Conservation (phyloP, 1,284 basidiomycete species). For the Tilletia indica region DNA sequence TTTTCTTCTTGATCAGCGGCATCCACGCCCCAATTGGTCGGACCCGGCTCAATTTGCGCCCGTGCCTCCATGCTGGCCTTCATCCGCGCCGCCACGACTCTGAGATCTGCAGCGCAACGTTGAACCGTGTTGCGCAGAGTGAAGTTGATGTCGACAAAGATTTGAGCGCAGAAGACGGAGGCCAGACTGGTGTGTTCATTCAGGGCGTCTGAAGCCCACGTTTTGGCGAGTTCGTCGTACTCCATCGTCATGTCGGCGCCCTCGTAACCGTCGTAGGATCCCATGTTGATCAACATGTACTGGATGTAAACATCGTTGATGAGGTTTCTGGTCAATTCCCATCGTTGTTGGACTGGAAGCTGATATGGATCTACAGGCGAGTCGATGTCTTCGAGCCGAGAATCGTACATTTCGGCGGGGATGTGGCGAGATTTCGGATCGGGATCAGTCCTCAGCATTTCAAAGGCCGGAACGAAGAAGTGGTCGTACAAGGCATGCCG, state of each 20-base stretch:
- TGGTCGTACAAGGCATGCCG: not conserved
- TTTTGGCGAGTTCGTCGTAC: no score
- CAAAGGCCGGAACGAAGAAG: not conserved
- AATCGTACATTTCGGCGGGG: not conserved
- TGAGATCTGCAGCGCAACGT: not conserved
- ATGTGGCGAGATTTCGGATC: not conserved
- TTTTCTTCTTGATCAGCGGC: not conserved
- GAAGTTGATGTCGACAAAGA: conserved; percentile 3
- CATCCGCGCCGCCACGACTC: not conserved
- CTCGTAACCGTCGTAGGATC: no score
- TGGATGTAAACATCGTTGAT: not conserved
- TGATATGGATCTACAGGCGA: not conserved
- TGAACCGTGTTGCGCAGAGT: not conserved
- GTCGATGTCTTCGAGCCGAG: not conserved
- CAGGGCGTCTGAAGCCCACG: no score
- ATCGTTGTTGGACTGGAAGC: not conserved
- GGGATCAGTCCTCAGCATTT: not conserved
- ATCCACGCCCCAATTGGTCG: not conserved
- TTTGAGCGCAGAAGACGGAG: not conserved
- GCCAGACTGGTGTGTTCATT: no score
- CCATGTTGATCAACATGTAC: no score
- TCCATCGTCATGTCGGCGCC: no score
- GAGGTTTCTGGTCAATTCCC: not conserved
- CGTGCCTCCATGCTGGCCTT: not conserved
- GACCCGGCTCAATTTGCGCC: not conserved